Evolutionary conservation across 2,329 filamentous ascomycete genomes (phyloP), one percentile per base, ranked within the genome.

Genomic region (Pestalotiopsis sp.): DNA sequence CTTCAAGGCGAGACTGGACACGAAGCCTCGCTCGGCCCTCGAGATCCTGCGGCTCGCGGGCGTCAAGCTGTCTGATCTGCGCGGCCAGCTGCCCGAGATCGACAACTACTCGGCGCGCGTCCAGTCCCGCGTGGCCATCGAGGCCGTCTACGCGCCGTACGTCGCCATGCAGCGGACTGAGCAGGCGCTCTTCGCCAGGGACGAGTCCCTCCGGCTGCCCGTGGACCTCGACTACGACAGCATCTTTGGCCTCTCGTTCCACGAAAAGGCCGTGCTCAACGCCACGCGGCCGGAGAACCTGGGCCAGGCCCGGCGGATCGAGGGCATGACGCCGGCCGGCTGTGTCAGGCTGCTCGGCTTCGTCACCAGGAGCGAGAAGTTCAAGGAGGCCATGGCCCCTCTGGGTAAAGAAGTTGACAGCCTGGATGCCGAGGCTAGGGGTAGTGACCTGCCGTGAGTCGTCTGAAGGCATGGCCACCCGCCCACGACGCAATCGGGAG

Each of bases 81-180:
- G 85, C 4, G 76, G 82, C 0, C 77, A 88, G 23, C 82, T 97
- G 5, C 91, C 87, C 3, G 84, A 81, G 27, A 85, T 91, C 70
- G 76, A 73, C 68, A 79, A 77, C 6, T 94, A 87, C 80, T 77
- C 88, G 0, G 75, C 84, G 0, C 85, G 85, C 38, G 87, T 97
- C 68, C 87, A 87, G 71, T 82, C 85, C 66, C 89, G 95, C 58
- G 91, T 98, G 7, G 86, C 87, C 57, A 93, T 98, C 73, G 94
- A 98, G 80, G 92, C 92, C 14, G 85, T 88, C 2, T 99, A 99
- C 78, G 93, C 92, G 1, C 95, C 95, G 0, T 97, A 97, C 78
- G 90, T 97, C 49, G 86, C 85, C 60, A 88, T 90, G 74, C 94
- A 98, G 78, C 85, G 86, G 31, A 85, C 86, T 3, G 86, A 91